These are phyloP conservation scores for Lactarius indigo DNA, from an alignment of 768 basidiomycete species.

Conservation along the genomic window DNA sequence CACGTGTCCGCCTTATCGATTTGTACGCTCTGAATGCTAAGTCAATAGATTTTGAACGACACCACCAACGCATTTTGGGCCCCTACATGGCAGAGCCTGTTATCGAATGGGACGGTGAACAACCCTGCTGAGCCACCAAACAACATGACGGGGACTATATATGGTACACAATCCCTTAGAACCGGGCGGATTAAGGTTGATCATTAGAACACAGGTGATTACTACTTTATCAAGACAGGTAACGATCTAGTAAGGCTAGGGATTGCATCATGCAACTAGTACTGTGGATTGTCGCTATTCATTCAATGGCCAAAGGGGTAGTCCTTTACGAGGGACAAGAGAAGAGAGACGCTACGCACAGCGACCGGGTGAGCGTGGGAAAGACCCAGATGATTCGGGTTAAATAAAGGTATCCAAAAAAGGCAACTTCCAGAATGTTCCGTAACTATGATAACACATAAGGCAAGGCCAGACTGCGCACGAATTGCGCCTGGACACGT, in stretches of 20 bases:
- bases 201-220: conserved; percentile 46
- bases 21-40: background rate
- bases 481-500: background rate
- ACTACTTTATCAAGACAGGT: conserved; percentile 56
- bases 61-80: conserved; percentile 38
- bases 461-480: background rate
- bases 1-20: too few species aligned
- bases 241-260: conserved; percentile 49
- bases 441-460: background rate
- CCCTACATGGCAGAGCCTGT: conserved; percentile 58
- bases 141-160: conserved; percentile 58
- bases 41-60: conserved; percentile 11
- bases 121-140: conserved; percentile 45
- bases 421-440: conserved; percentile 16
- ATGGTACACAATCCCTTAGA: conserved; percentile 36
- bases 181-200: background rate
- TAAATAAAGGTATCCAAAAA: background rate
- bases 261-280: conserved; percentile 37
- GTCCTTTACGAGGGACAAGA: background rate
- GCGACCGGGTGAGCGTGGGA: background rate
- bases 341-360: background rate
- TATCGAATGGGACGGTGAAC: conserved; percentile 66
- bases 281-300: background rate
- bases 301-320: background rate
- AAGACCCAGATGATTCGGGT: background rate